Percentiles rank a stretch among this genome's conserved stretches.
These are phyloP conservation scores for Tillandsia leiboldiana DNA, from an alignment of 176 grass and related monocot genomes.

Conservation along the genomic window DNA sequence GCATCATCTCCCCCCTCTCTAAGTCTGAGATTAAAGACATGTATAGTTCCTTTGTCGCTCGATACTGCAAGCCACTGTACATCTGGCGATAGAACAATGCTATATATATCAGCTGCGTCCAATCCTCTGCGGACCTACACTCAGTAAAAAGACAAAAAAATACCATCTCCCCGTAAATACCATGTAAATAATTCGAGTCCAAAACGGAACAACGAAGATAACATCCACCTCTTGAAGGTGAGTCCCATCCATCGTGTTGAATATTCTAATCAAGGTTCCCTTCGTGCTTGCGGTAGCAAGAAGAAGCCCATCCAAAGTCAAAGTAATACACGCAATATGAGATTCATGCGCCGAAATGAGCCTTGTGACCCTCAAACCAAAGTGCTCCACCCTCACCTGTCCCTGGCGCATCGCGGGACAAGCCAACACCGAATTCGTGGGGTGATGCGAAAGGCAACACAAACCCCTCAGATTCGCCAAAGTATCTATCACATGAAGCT, in stretches of 20 bases:
- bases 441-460: slow-evolving; percentile 29
- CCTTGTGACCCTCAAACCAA: slow-evolving; percentile 25
- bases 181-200: too few relatives aligned
- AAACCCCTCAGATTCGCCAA: slow-evolving; percentile 26
- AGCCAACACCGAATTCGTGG: slow-evolving; percentile 21
- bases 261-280: slow-evolving; percentile 65
- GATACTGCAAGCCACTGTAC: slow-evolving; percentile 64
- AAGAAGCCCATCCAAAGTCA: slow-evolving; percentile 47
- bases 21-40: slow-evolving; percentile 56
- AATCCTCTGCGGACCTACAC: slow-evolving; percentile 64
- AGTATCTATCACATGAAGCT: slow-evolving; percentile 26
- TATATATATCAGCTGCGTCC: slow-evolving; percentile 61
- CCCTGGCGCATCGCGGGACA: slow-evolving; percentile 25
- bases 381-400: slow-evolving; percentile 41
- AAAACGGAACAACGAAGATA: too few relatives aligned
- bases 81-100: slow-evolving; percentile 55
- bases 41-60: slow-evolving; percentile 69
- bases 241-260: slow-evolving; percentile 40
- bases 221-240: slow-evolving; percentile 58
- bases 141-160: background rate
- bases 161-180: background rate
- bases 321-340: slow-evolving; percentile 37
- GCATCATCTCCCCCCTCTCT: slow-evolving; percentile 22
- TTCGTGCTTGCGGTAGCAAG: slow-evolving; percentile 64
- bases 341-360: slow-evolving; percentile 57